Conservation (phyloP, 2,329 filamentous ascomycete genomes). For the Stemphylium beticola region DNA sequence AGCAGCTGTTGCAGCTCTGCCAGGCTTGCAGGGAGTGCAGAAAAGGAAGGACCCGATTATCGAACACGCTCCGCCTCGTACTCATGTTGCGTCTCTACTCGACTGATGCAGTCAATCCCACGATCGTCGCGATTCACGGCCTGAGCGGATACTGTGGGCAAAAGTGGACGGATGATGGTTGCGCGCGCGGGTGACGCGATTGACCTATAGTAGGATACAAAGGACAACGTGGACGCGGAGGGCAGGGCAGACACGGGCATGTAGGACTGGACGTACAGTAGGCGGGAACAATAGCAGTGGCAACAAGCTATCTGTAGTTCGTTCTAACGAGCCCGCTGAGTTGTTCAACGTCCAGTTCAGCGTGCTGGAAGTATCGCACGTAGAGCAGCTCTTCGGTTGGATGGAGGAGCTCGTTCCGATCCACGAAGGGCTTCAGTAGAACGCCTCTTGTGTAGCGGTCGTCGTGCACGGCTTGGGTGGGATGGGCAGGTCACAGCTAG, state of each 20-base stretch:
- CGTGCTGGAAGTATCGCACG: constrained; percentile 9
- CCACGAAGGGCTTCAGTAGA: constrained; percentile 27
- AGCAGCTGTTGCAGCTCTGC: neutral
- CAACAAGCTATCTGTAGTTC: neutral
- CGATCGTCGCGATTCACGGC: neutral
- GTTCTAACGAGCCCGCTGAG: neutral
- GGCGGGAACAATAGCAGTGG: too few relatives aligned
- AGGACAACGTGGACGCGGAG: too few relatives aligned
- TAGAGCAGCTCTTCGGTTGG: constrained; percentile 43
- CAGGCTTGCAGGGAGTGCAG: neutral
- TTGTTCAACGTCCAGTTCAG: constrained; percentile 4
- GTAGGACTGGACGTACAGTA: constrained; percentile 11
- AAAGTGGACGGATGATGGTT: constrained; percentile 16
- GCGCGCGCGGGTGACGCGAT: neutral
- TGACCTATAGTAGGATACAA: neutral
- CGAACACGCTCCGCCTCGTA: neutral
- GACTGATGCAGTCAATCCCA: neutral
- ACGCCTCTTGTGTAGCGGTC: constrained; percentile 30
- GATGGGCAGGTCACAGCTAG: constrained; percentile 56
- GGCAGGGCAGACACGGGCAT: constrained; percentile 21
- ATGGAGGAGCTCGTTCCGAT: constrained; percentile 38
- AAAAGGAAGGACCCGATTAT: neutral
- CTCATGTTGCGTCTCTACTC: neutral
- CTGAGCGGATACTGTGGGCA: neutral
- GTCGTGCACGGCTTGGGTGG: constrained; percentile 53